A percentile compares a stretch with the other conserved stretches of the same genome.
These are phyloP conservation scores for Pseudophaeomoniella oleicola DNA, from an alignment of 2,329 filamentous ascomycete genomes.

Conservation along the genomic window DNA sequence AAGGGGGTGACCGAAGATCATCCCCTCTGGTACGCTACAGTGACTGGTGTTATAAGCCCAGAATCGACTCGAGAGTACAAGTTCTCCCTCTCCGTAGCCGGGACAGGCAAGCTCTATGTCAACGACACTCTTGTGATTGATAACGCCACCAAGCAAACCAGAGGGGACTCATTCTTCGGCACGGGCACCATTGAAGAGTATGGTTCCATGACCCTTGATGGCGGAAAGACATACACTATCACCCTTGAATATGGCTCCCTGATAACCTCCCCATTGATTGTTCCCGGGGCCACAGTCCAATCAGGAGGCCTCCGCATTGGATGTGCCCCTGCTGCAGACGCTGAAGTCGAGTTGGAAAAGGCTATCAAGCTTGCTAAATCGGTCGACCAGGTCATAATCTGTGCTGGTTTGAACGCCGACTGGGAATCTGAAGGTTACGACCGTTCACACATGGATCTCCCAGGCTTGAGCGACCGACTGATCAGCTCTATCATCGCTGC, in stretches of 20 bases:
- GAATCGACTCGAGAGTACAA: constrained; percentile 48
- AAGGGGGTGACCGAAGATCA: constrained; percentile 29
- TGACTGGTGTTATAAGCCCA: constrained; percentile 46
- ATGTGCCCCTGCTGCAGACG: constrained; percentile 42
- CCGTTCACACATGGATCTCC: constrained; percentile 42
- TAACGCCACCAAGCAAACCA: constrained; percentile 48
- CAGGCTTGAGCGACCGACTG: constrained; percentile 38
- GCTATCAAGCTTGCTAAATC: constrained; percentile 54
- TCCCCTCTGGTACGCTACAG: constrained; percentile 41
- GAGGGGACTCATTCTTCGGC: constrained; percentile 52
- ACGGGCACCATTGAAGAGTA: constrained; percentile 49
- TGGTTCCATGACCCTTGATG: constrained; percentile 41
- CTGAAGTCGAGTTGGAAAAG: constrained; percentile 45
- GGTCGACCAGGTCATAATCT: constrained; percentile 64
- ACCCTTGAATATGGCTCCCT: constrained; percentile 46
- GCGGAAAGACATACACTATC: constrained; percentile 44
- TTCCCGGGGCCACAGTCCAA: constrained; percentile 26
- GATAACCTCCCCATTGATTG: constrained; percentile 42
- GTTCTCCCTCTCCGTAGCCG: constrained; percentile 51
- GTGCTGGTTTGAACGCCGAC: constrained; percentile 63
- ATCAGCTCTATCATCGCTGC: constrained; percentile 50
- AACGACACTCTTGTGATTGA: constrained; percentile 49
- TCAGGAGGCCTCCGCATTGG: constrained; percentile 49
- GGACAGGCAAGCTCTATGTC: constrained; percentile 50
- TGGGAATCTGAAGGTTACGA: constrained; percentile 67